Base-by-base conservation (phyloP, 2,329 filamentous ascomycete genomes). In the Geosmithia flava region DNA sequence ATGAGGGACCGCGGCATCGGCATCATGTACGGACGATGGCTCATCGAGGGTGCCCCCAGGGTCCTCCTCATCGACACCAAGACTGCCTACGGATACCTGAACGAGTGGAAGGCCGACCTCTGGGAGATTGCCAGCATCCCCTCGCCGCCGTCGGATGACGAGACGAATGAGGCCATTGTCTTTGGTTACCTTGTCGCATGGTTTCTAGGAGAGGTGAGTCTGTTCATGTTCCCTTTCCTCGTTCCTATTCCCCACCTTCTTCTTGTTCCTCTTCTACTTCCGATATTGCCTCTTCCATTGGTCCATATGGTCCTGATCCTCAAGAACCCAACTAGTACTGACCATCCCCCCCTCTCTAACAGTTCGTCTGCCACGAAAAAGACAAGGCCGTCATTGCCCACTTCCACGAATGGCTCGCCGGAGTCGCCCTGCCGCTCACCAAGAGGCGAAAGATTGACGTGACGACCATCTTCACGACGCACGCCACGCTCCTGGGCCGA, bases 381-480 rank as follows among this genome's bases (percentile, higher is more conserved):
- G 83, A 82, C 55, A 86, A 81, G 60, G 93, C 93, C 3, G 88
- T 98, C 54, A 93, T 97, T 65, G 93, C 90, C 49, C 93, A 98
- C 67, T 97, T 97, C 72, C 93, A 98, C 72, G 93, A 98, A 68
- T 98, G 93, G 93, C 78, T 98, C 48, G 85, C 93, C 11, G 93
- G 91, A 67, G 93, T 97, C 46, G 91, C 87, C 46, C 75, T 97
- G 33, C 93, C 93, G 23, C 76, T 97, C 55, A 85, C 83, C 69
- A 95, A 94, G 72, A 95, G 87, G 76, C 82, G 93, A 52, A 85
- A 86, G 60, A 97, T 97, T 66, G 93, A 97, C 61, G 78, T 96
- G 46, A 97, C 93, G 17, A 97, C 93, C 55, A 97, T 97, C 64
- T 97, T 97, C 72, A 98, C 93, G 42, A 98, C 93, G 2, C 93